Base-by-base conservation (phyloP, 108 stramenopile species). In the Aureococcus anophagefferens region DNA sequence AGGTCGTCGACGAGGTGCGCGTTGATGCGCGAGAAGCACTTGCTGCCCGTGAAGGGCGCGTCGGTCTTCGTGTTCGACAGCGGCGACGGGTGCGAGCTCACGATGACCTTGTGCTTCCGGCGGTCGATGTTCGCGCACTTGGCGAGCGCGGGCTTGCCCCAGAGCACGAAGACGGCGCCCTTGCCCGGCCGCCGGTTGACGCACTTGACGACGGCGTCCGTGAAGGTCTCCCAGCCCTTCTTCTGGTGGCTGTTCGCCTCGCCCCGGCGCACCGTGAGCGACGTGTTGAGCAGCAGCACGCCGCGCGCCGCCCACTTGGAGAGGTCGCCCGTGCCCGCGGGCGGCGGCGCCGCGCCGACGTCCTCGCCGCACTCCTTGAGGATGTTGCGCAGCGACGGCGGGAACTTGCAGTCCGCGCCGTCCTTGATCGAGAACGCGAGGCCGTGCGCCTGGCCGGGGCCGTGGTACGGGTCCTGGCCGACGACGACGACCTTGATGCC, bases 391-490 rank as follows among this genome's bases (percentile, higher is more conserved):
- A 99, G 80, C 32, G 90, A 90, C 0, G 95, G 95, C 7, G 98
- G 97, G 34, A 88, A 79, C 65, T 71, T 63, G 16, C 51, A 59
- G 51, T 59, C 25, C 51, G 94, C 77, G 32, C 89, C 91, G 44
- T 63, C 76, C 62, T 76, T 79, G 21, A 98, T 97, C 16, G 92
- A 94, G 78, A 92, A 91, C 35, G 81, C 80, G 15, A 93, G 72
- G 1, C 91, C 91, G 78, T 89, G 89, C 9, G 80, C 87, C 76
- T 92, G 89, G 28, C 77, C 75, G 17, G 94, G 94, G 35, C 91
- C 91, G 78, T 99, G 98, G 81, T 99, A 99, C 7, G 98, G 98
- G 78, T 99, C 98, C 75, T 99, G 98, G 18, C 98, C 98, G n/a
- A 99, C 81, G 74, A 99, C 95, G 18, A 99, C 97, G 14, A 96